A percentile compares a stretch with the other conserved stretches of the same genome.
Conservation (phyloP, 345 rosid species). For the Syzygium aromaticum region DNA sequence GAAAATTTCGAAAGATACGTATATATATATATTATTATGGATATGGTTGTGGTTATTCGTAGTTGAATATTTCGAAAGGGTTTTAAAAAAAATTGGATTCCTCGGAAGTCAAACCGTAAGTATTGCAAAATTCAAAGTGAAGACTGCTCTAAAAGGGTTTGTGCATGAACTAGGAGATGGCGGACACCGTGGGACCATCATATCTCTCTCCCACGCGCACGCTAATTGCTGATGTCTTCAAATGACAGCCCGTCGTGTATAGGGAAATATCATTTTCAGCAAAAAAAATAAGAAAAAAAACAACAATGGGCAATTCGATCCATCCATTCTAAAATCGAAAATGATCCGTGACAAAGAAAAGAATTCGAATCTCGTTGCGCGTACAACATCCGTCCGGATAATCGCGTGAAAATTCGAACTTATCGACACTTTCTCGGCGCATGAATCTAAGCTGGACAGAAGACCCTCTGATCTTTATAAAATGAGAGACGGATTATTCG, state of each 20-base stretch:
- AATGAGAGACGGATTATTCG: background rate
- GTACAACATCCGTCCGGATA: background rate
- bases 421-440: accelerated
- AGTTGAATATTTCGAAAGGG: background rate
- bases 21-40: too few relatives aligned
- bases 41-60: background rate
- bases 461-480: accelerated
- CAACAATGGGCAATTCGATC: background rate
- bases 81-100: background rate
- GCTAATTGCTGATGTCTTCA: too few relatives aligned
- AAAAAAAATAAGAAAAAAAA: background rate
- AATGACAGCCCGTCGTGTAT: background rate
- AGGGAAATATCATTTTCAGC: accelerated
- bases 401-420: too few relatives aligned
- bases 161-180: background rate
- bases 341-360: background rate
- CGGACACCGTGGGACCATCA: background rate
- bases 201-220: background rate
- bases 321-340: background rate
- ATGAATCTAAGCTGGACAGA: too few relatives aligned
- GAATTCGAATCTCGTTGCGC: background rate
- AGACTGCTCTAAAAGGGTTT: background rate
- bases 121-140: background rate
- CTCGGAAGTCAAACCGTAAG: background rate
- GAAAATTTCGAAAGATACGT: background rate